These are phyloP conservation scores for Wickerhamiella infanticola DNA, from an alignment of 1,139 yeast genomes.

Conservation along the genomic window DNA sequence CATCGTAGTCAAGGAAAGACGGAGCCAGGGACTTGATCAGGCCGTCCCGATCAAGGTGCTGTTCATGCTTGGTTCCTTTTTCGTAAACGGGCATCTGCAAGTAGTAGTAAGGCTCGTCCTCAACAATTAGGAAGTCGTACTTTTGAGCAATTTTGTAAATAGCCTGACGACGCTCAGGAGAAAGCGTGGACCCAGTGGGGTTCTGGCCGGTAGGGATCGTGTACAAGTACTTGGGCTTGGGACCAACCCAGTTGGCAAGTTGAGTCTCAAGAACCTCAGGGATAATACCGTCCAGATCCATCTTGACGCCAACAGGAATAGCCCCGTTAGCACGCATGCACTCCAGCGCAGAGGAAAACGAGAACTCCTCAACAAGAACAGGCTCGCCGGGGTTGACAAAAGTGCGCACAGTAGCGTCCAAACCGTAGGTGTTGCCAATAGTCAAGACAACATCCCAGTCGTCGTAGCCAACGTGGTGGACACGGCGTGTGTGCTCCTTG, in stretches of 20 bases:
- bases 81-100: slow-evolving; percentile 41
- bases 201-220: slow-evolving; percentile 88
- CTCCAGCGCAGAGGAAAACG: slow-evolving; percentile 75
- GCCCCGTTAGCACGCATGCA: slow-evolving; percentile 64
- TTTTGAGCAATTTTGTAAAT: slow-evolving; percentile 60
- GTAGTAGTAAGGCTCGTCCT: slow-evolving; percentile 92
- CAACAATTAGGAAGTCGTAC: slow-evolving; percentile 66
- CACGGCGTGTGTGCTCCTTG: slow-evolving; percentile 57
- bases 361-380: slow-evolving; percentile 66
- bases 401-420: slow-evolving; percentile 76
- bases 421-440: slow-evolving; percentile 75
- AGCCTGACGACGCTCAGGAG: slow-evolving; percentile 52
- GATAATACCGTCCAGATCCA: slow-evolving; percentile 67
- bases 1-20: slow-evolving; percentile 63
- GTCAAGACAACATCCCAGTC: slow-evolving; percentile 55
- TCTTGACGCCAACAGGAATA: slow-evolving; percentile 51
- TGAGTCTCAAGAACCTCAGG: slow-evolving; percentile 54
- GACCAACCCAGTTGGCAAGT: slow-evolving; percentile 53
- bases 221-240: slow-evolving; percentile 68
- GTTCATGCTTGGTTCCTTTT: slow-evolving; percentile 31
- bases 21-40: slow-evolving; percentile 57
- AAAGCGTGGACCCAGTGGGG: slow-evolving; percentile 78
- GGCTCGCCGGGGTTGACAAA: slow-evolving; percentile 61
- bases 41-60: slow-evolving; percentile 23
- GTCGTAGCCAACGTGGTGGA: slow-evolving; percentile 45